A percentile compares a stretch with the other conserved stretches of the same genome.
Conservation (phyloP, 345 rosid species). For the Gossypium anomalum region DNA sequence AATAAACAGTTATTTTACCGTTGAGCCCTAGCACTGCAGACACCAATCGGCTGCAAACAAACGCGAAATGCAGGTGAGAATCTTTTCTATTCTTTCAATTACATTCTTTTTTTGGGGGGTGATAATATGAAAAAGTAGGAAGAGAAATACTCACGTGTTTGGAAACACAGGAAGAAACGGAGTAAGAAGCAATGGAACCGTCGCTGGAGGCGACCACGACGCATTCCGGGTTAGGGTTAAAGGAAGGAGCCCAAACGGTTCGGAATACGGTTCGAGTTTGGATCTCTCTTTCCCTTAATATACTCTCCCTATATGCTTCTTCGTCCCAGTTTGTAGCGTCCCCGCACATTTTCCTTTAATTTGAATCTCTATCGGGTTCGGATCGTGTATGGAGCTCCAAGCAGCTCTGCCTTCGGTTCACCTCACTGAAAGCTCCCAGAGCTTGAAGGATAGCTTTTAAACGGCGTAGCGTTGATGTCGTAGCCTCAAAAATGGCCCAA, state of each 20-base stretch:
- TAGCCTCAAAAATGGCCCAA: background rate
- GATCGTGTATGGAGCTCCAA: background rate
- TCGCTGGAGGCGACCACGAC: slow-evolving; percentile 76
- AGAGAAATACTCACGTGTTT: slow-evolving; percentile 32
- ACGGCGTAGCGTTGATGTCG: background rate
- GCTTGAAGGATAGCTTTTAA: background rate
- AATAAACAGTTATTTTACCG: slow-evolving; percentile 34
- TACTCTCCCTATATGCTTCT: slow-evolving; percentile 58
- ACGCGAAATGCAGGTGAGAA: background rate
- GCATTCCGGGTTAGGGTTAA: slow-evolving; percentile 45
- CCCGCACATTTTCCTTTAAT: slow-evolving; percentile 37
- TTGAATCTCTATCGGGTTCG: background rate
- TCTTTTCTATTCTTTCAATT: background rate
- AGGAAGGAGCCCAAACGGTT: slow-evolving; percentile 75
- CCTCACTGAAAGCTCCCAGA: background rate
- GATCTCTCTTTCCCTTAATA: slow-evolving; percentile 63
- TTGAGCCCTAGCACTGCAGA: slow-evolving; percentile 25
- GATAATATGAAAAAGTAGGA: background rate
- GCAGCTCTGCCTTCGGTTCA: background rate
- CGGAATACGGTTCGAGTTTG: slow-evolving; percentile 32
- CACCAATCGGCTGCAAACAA: slow-evolving; percentile 39
- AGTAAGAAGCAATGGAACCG: slow-evolving; percentile 71
- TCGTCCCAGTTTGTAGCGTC: slow-evolving; percentile 85
- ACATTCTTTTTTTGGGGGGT: background rate
- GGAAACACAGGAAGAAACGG: slow-evolving; percentile 62